A percentile compares a stretch with the other conserved stretches of the same genome.
phyloP scores from a whole-genome alignment of 164 flowering plant genomes.

The Tetracentron sinense region DNA sequence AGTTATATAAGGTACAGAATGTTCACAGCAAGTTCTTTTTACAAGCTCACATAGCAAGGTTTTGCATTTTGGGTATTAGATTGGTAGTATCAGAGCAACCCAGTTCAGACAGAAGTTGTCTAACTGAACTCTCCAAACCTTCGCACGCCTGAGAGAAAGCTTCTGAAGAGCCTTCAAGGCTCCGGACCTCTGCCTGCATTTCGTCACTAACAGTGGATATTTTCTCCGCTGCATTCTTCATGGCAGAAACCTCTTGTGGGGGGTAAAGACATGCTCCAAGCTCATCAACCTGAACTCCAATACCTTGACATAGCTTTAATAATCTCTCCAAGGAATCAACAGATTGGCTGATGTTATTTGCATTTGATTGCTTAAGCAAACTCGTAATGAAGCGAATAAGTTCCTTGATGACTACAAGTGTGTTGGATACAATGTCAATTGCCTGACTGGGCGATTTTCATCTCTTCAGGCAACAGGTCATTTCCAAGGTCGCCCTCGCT shows the following conservation, averaged over 20 bases:
- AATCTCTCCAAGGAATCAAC: slow-evolving; percentile 63
- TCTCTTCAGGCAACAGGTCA: slow-evolving; percentile 74
- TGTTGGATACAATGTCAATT: slow-evolving; percentile 44
- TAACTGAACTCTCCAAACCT: slow-evolving; percentile 38
- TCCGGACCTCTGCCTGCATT: slow-evolving; percentile 33
- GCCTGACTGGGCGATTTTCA: slow-evolving; percentile 63
- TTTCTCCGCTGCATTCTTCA: slow-evolving; percentile 39
- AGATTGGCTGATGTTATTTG: slow-evolving; percentile 18
- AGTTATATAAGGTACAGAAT: too few relatives aligned
- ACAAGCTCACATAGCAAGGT: slow-evolving; percentile 36
- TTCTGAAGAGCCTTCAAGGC: slow-evolving; percentile 34
- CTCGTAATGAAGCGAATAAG: slow-evolving; percentile 67
- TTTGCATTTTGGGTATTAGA: slow-evolving; percentile 40
- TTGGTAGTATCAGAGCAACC: slow-evolving; percentile 19
- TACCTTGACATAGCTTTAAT: slow-evolving; percentile 47
- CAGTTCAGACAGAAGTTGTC: slow-evolving; percentile 38
- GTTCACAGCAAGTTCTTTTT: neutral
- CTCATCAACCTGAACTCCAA: slow-evolving; percentile 76
- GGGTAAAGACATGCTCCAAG: slow-evolving; percentile 90
- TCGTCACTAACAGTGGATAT: slow-evolving; percentile 33
- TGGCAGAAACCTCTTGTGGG: slow-evolving; percentile 66
- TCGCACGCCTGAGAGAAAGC: slow-evolving; percentile 49
- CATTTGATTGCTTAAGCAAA: slow-evolving; percentile 44
- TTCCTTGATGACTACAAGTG: slow-evolving; percentile 57
- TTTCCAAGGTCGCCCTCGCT: slow-evolving; percentile 59